These are phyloP conservation scores for Corynascus novoguineensis DNA, from an alignment of 495 filamentous ascomycete genomes.

Conservation along the genomic window DNA sequence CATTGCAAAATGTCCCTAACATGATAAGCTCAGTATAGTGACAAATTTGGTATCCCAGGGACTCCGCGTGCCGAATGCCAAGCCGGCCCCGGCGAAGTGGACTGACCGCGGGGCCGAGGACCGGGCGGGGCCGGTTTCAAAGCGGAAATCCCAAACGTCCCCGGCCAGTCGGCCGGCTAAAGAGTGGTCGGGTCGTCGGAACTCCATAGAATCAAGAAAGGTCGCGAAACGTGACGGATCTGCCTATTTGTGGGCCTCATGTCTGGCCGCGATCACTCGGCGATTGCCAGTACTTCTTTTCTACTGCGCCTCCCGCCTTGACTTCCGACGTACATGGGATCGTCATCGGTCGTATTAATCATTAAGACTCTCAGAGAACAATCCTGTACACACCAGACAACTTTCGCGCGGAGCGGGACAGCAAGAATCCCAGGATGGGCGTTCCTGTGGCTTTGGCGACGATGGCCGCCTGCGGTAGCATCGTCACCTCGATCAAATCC, in stretches of 20 bases:
- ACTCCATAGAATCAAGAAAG: not conserved
- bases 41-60: no score
- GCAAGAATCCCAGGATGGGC: constrained; percentile 10
- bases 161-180: not conserved
- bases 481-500: constrained; percentile 27
- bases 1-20: no score
- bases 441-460: constrained; percentile 22
- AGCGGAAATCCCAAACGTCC: not conserved
- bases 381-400: not conserved
- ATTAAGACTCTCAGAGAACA: not conserved
- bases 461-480: constrained; percentile 21
- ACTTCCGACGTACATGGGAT: not conserved
- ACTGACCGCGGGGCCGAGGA: not conserved
- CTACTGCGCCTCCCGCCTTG: not conserved
- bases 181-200: not conserved
- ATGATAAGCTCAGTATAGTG: no score
- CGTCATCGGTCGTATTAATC: not conserved
- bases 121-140: not conserved
- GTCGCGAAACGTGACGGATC: not conserved
- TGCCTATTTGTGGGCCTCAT: not conserved
- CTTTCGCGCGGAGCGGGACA: not conserved
- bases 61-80: not conserved
- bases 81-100: constrained; percentile 3
- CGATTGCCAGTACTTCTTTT: not conserved
- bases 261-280: no score